Conservation (phyloP, 2,329 filamentous ascomycete genomes). For the Fusarium torulosum region DNA sequence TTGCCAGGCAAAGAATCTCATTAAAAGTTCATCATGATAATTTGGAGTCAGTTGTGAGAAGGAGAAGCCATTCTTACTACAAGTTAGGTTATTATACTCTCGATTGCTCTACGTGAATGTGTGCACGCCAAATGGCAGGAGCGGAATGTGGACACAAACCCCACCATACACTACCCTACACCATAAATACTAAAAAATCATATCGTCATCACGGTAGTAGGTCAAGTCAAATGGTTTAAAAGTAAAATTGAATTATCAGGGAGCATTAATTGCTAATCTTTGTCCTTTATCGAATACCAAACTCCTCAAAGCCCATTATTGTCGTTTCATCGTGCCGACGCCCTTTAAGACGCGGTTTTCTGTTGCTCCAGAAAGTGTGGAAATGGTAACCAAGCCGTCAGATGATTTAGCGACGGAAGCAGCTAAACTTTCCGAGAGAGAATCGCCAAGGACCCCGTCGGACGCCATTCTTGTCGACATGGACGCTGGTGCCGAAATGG, state of each 20-base stretch:
- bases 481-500: slow-evolving; percentile 64
- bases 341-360: not conserved
- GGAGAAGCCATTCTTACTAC: slow-evolving; percentile 4
- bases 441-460: slow-evolving; percentile 65
- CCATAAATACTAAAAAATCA: not conserved
- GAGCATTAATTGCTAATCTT: slow-evolving; percentile 4
- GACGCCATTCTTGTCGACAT: slow-evolving; percentile 60
- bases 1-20: not conserved
- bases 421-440: slow-evolving; percentile 63
- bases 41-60: not conserved
- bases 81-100: not conserved
- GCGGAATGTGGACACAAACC: slow-evolving; percentile 9
- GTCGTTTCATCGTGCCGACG: slow-evolving; percentile 25
- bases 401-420: slow-evolving; percentile 57
- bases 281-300: slow-evolving; percentile 2
- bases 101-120: slow-evolving; percentile 21
- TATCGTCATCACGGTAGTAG: not conserved
- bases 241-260: slow-evolving; percentile 17
- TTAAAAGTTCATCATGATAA: not conserved
- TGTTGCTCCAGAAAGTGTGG: not conserved
- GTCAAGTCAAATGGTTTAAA: not conserved
- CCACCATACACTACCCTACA: slow-evolving; percentile 25
- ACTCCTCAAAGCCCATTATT: slow-evolving; percentile 23
- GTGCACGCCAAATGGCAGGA: slow-evolving; percentile 14
- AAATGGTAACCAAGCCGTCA: not conserved